These are phyloP conservation scores for Cubamyces sp. DNA, from an alignment of 768 basidiomycete genomes.

Conservation along the genomic window DNA sequence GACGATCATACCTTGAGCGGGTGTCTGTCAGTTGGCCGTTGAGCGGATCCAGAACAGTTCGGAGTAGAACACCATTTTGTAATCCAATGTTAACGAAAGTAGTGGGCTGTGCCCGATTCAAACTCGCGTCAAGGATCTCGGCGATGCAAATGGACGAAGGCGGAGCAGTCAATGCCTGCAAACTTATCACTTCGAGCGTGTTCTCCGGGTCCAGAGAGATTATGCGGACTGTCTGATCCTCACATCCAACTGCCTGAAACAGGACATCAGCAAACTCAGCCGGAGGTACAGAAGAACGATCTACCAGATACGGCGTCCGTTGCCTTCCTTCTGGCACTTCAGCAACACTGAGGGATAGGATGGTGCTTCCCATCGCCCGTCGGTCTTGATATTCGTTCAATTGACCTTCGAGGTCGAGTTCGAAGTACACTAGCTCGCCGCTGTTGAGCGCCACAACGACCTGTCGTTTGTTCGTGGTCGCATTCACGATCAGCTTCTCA, in stretches of 20 bases:
- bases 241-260: slow-evolving; percentile 92
- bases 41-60: slow-evolving; percentile 94
- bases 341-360: slow-evolving; percentile 88
- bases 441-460: slow-evolving; percentile 94
- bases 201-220: slow-evolving; percentile 96
- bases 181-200: slow-evolving; percentile 92
- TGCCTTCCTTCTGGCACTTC: slow-evolving; percentile 95
- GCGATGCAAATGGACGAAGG: slow-evolving; percentile 97
- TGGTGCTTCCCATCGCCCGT: slow-evolving; percentile 95
- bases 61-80: slow-evolving; percentile 91
- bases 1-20: slow-evolving; percentile 59
- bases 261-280: neutral
- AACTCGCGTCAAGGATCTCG: slow-evolving; percentile 95
- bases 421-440: slow-evolving; percentile 98
- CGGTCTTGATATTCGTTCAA: slow-evolving; percentile 97
- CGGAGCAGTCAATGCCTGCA: slow-evolving; percentile 95
- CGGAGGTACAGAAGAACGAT: neutral
- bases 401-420: slow-evolving; percentile 94
- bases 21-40: slow-evolving; percentile 97
- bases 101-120: slow-evolving; percentile 94
- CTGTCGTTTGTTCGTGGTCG: slow-evolving; percentile 96
- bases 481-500: slow-evolving; percentile 87
- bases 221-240: slow-evolving; percentile 98
- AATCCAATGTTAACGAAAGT: slow-evolving; percentile 99
- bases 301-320: slow-evolving; percentile 88